Percentiles rank a stretch among this genome's conserved stretches.
Evolutionary conservation across 2,329 filamentous ascomycete genomes (phyloP).

Genomic region (Pseudocercospora musae): DNA sequence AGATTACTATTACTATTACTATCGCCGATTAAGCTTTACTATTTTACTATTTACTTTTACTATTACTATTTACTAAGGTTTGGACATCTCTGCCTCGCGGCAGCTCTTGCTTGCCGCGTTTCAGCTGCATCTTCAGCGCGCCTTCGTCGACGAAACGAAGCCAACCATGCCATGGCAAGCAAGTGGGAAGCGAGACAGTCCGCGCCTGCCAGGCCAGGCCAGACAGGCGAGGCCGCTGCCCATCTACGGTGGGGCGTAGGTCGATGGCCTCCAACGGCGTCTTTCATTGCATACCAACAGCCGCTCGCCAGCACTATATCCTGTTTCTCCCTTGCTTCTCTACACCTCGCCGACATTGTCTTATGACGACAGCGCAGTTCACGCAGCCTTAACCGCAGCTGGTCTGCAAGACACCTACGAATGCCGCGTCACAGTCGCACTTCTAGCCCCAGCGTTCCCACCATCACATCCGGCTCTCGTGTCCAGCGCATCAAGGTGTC

Average conservation of each 20-base stretch:
- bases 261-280: neutral
- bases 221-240: too few species aligned
- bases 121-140: neutral
- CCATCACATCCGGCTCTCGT: neutral
- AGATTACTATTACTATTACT: too few species aligned
- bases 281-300: neutral
- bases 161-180: neutral
- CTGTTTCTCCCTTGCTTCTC: constrained; percentile 4
- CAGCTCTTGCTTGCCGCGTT: neutral
- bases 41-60: too few species aligned
- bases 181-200: neutral
- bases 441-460: neutral
- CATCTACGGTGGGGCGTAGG: neutral
- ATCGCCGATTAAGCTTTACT: too few species aligned
- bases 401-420: neutral
- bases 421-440: neutral
- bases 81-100: too few species aligned
- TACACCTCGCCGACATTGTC: neutral
- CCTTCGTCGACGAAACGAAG: neutral
- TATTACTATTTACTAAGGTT: too few species aligned
- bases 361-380: constrained; percentile 3
- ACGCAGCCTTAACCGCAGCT: constrained; percentile 2
- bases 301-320: neutral
- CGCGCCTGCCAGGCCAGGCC: neutral
- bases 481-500: neutral